phyloP scores from a whole-genome alignment of 106 monocot genomes.

The Dendrobium nobile region DNA sequence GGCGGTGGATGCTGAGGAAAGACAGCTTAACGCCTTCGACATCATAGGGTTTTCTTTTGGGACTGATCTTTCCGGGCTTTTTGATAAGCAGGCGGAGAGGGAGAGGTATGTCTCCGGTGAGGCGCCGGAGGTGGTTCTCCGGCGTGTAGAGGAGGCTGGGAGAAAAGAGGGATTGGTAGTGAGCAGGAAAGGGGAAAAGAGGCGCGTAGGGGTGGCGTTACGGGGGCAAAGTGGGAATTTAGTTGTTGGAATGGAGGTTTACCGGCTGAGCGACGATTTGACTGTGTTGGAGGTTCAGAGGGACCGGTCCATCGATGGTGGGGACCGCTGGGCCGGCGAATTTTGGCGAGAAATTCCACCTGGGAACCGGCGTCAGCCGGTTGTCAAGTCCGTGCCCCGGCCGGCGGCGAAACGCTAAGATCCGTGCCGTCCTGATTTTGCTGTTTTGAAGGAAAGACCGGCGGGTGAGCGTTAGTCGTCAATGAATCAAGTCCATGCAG shows the following conservation, averaged over 20 bases:
- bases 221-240: constrained; percentile 5
- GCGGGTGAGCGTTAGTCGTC: too few relatives aligned
- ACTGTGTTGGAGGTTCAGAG: neutral
- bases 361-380: neutral
- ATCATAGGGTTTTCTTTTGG: constrained; percentile 15
- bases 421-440: neutral
- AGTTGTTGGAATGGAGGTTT: neutral
- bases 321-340: neutral
- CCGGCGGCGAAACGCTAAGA: neutral
- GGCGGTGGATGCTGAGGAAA: neutral
- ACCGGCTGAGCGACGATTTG: neutral
- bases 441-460: too few relatives aligned
- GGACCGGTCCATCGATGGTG: neutral
- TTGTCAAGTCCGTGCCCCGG: neutral
- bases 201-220: neutral
- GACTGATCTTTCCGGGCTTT: constrained; percentile 12
- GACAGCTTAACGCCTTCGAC: constrained; percentile 15
- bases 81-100: neutral
- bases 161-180: neutral
- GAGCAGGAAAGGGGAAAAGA: constrained; percentile 6
- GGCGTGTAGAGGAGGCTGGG: constrained; percentile 3
- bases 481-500: too few relatives aligned
- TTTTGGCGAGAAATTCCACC: neutral
- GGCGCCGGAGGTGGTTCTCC: neutral
- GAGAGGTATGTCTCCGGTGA: constrained; percentile 15